Evolutionary conservation across 2,329 filamentous ascomycete species (phyloP).

Genomic region (Periconia sp.): DNA sequence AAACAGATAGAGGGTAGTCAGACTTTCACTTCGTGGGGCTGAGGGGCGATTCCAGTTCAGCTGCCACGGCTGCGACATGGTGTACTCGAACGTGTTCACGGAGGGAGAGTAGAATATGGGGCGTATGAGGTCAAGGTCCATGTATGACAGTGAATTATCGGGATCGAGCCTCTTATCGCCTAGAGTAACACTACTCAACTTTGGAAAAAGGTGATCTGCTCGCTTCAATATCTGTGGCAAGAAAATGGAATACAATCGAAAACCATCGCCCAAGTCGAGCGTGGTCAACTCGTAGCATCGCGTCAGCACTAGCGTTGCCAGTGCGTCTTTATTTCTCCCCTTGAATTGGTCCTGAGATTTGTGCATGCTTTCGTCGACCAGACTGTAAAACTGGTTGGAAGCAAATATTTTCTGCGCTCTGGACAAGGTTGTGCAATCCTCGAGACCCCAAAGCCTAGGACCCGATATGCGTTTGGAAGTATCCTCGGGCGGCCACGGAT

Average conservation of each 20-base stretch:
- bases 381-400: constrained; percentile 22
- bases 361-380: constrained; percentile 27
- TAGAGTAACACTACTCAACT: constrained; percentile 16
- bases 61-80: constrained; percentile 26
- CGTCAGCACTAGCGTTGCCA: constrained; percentile 23
- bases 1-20: constrained; percentile 23
- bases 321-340: constrained; percentile 22
- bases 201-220: constrained; percentile 21
- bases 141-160: constrained; percentile 19
- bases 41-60: constrained; percentile 18
- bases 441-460: constrained; percentile 25
- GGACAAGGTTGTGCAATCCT: constrained; percentile 17
- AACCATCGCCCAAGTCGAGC: constrained; percentile 25
- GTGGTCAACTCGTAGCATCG: constrained; percentile 18
- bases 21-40: constrained; percentile 14
- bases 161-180: constrained; percentile 18
- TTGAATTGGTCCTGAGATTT: constrained; percentile 19
- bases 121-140: constrained; percentile 26
- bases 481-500: constrained; percentile 20
- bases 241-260: constrained; percentile 26
- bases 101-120: constrained; percentile 24
- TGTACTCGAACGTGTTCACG: constrained; percentile 20
- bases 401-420: constrained; percentile 19
- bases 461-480: constrained; percentile 1
- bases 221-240: constrained; percentile 26